These are phyloP conservation scores for Prunus mume DNA, from an alignment of 306 rosid species.

Conservation along the genomic window DNA sequence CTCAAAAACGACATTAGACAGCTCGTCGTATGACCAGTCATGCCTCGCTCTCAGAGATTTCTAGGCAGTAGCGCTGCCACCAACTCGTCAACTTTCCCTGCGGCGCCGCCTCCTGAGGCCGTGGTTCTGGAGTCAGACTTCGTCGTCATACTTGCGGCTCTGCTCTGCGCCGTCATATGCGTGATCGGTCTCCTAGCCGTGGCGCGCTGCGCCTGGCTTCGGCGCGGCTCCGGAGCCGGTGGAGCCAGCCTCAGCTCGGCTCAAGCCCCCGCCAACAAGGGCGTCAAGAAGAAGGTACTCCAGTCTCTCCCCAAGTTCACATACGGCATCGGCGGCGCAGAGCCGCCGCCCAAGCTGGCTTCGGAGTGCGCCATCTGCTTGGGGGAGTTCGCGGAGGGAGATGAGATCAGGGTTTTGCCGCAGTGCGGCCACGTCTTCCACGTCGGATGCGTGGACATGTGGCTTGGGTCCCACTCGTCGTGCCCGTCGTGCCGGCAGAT, in stretches of 20 bases:
- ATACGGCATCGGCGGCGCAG: slow-evolving; percentile 26
- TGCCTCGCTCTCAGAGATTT: slow-evolving; percentile 46
- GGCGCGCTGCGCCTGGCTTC: slow-evolving; percentile 81
- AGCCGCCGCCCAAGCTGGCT: slow-evolving; percentile 34
- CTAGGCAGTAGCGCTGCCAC: slow-evolving; percentile 18
- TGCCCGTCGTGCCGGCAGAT: slow-evolving; percentile 77
- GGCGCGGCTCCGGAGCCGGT: slow-evolving; percentile 38
- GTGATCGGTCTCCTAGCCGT: slow-evolving; percentile 75
- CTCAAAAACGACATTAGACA: too few species aligned
- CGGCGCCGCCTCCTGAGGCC: slow-evolving; percentile 64
- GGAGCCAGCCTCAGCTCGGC: background rate
- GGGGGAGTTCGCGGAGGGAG: slow-evolving; percentile 54
- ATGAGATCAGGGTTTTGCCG: slow-evolving; percentile 67
- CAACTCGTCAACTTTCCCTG: slow-evolving; percentile 13
- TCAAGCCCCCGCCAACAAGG: slow-evolving; percentile 55
- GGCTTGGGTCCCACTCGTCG: slow-evolving; percentile 76
- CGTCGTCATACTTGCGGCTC: slow-evolving; percentile 71
- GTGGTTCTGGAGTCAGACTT: slow-evolving; percentile 59
- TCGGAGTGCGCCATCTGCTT: slow-evolving; percentile 79
- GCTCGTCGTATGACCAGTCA: slow-evolving; percentile 2
- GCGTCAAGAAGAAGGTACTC: slow-evolving; percentile 72
- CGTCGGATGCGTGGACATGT: slow-evolving; percentile 57
- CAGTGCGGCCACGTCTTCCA: slow-evolving; percentile 78
- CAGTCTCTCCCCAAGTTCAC: slow-evolving; percentile 67
- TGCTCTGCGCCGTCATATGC: slow-evolving; percentile 76